Evolutionary conservation across 257 asterid species (phyloP), one percentile per base, ranked within the genome.

Genomic region (Rubia yunnanensis): DNA sequence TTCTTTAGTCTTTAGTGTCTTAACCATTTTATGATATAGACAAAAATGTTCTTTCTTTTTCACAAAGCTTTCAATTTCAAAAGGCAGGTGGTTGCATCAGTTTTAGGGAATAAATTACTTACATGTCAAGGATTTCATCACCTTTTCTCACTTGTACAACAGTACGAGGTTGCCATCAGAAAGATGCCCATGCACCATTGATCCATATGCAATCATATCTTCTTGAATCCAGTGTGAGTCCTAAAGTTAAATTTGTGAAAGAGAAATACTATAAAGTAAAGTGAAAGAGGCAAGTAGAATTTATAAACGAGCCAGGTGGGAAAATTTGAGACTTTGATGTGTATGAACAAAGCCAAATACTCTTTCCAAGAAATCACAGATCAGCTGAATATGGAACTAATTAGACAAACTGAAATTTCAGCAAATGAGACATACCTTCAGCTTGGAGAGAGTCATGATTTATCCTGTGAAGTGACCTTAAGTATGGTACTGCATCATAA

Each of bases 111-210:
- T 34, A 62, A 8, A 38, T 56, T 56, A n/a, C 67, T 39, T 38
- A 14, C 28, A 34, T 32, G 2, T 27, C 11, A 22, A 62, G 65
- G 60, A 73, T 62, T 32, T 34, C 56, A 39, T 73, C 76, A 86
- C 95, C 95, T 84, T 81, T 71, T 96, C 95, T 72, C 95, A 80
- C 35, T 78, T 77, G 80, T 89, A 89, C 77, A 92, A 92, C 58
- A 90, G 72, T 34, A 92, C 73, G 31, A 92, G 79, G 72, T 89
- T 96, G 36, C 90, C 95, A 79, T 92, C 97, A 28, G 95, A 84
- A 71, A 92, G 17, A 39, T 39, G 0, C 18, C 48, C 48, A n/a
- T 4, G 13, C 48, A 39, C 48, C 48, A 10, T 39, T 39, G 48
- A 39, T 39, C 18, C 48, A 39, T 39, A 39, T 10, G 48, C 18